These are phyloP conservation scores for Cadophora malorum DNA, from an alignment of 2,329 filamentous ascomycete species.

Conservation along the genomic window DNA sequence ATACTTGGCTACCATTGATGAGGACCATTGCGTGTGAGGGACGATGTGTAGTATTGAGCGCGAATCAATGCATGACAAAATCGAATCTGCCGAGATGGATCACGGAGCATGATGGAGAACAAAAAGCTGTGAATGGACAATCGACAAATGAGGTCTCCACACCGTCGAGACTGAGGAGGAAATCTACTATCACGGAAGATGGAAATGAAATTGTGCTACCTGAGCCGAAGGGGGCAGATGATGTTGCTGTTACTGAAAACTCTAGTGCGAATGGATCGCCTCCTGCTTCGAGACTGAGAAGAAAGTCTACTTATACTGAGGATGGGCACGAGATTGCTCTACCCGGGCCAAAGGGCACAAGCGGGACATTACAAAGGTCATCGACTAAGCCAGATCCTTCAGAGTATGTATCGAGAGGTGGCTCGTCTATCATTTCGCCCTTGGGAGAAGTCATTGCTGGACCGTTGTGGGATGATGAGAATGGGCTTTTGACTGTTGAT, in stretches of 20 bases:
- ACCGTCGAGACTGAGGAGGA: constrained; percentile 24
- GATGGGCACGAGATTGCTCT: constrained; percentile 62
- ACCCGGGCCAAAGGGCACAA: not conserved
- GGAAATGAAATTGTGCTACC: constrained; percentile 60
- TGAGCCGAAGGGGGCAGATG: not conserved
- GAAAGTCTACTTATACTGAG: constrained; percentile 43
- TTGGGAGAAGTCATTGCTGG: constrained; percentile 80
- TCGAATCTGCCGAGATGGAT: constrained; percentile 66
- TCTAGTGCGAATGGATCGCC: not conserved
- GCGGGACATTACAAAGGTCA: not conserved
- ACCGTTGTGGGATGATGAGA: constrained; percentile 80
- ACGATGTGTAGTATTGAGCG: constrained; percentile 82
- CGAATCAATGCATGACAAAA: constrained; percentile 79
- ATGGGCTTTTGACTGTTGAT: constrained; percentile 71
- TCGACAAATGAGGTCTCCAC: not conserved
- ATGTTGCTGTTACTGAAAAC: not conserved
- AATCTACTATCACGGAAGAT: constrained; percentile 48
- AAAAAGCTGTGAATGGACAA: constrained; percentile 17
- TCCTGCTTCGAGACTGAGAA: constrained; percentile 20
- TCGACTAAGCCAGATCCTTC: constrained; percentile 30
- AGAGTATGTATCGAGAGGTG: constrained; percentile 67
- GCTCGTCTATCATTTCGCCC: constrained; percentile 82
- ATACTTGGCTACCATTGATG: constrained; percentile 85
- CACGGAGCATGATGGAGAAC: constrained; percentile 40
- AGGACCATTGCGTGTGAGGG: constrained; percentile 82